Conservation (phyloP, 129 eudicot species). For the Helianthus tuberosus region DNA sequence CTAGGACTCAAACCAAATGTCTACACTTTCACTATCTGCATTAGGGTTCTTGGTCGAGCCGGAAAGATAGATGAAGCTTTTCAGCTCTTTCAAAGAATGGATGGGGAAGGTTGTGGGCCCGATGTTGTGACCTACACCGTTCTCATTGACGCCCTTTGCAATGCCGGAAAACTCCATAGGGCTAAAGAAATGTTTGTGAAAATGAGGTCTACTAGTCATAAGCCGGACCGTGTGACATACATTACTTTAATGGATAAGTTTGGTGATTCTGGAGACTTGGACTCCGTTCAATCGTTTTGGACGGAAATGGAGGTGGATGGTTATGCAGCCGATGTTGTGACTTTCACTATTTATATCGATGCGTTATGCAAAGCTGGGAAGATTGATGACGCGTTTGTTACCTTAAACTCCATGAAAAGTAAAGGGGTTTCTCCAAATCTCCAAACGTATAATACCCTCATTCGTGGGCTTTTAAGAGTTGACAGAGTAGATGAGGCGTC, state of each 20-base stretch:
- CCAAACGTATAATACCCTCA: conserved; percentile 81
- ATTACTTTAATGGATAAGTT: conserved; percentile 84
- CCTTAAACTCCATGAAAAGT: conserved; percentile 59
- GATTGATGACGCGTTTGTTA: conserved; percentile 68
- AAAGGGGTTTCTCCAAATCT: conserved; percentile 72
- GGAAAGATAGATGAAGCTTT: conserved; percentile 84
- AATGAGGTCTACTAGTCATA: conserved; percentile 75
- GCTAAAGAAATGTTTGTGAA: conserved; percentile 78
- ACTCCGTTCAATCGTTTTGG: conserved; percentile 67
- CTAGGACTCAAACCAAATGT: conserved; percentile 89
- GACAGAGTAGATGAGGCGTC: conserved; percentile 66
- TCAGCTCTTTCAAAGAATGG: conserved; percentile 76
- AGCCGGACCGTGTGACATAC: conserved; percentile 91
- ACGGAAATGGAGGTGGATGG: conserved; percentile 86
- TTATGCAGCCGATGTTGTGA: conserved; percentile 76
- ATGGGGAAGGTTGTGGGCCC: conserved; percentile 79
- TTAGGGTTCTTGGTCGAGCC: conserved; percentile 91
- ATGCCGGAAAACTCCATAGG: conserved; percentile 65
- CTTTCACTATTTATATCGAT: conserved; percentile 76
- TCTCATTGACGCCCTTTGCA: conserved; percentile 66
- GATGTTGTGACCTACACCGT: conserved; percentile 63
- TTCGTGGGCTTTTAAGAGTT: conserved; percentile 74
- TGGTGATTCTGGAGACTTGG: conserved; percentile 75
- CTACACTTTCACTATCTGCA: conserved; percentile 90
- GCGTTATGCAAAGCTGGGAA: conserved; percentile 85